A percentile compares a stretch with the other conserved stretches of the same genome.
Evolutionary conservation across 495 filamentous ascomycete genomes (phyloP).

Genomic region (Hyphodiscus hymeniophilus): DNA sequence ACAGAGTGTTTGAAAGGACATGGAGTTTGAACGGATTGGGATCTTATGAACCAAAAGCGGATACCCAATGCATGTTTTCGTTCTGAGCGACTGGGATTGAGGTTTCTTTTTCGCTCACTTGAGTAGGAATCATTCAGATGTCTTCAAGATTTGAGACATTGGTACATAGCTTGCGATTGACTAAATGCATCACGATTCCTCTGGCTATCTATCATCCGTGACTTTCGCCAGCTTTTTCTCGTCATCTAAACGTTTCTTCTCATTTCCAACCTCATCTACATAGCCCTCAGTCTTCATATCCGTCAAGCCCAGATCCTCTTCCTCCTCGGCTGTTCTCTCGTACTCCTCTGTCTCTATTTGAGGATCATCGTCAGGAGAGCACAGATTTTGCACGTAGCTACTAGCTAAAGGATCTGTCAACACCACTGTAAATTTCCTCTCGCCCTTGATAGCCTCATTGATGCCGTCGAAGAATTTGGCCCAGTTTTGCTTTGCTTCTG

Average conservation of each 20-base stretch:
- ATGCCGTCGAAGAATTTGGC: constrained; percentile 69
- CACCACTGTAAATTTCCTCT: constrained; percentile 76
- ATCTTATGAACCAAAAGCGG: not conserved
- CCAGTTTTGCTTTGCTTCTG: constrained; percentile 62
- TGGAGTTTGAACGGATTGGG: not conserved
- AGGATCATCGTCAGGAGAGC: constrained; percentile 59
- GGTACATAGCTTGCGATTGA: not conserved
- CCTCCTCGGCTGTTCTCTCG: constrained; percentile 77
- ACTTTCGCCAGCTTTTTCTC: constrained; percentile 12
- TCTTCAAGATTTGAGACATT: not conserved
- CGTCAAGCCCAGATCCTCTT: constrained; percentile 78
- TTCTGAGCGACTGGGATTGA: not conserved
- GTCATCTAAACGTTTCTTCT: constrained; percentile 12
- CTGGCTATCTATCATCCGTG: constrained; percentile 3
- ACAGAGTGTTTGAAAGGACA: too few relatives aligned
- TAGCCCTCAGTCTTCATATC: constrained; percentile 94
- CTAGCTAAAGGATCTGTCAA: constrained; percentile 82
- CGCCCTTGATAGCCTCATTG: constrained; percentile 68
- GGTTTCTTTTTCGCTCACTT: not conserved
- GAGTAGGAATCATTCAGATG: not conserved
- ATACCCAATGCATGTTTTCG: too few relatives aligned
- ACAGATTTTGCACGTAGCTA: constrained; percentile 90
- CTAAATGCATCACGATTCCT: not conserved
- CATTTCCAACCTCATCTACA: constrained; percentile 33
- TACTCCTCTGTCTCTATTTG: constrained; percentile 82